These are phyloP conservation scores for Dendrothele bispora DNA, from an alignment of 768 basidiomycete species.

Conservation along the genomic window DNA sequence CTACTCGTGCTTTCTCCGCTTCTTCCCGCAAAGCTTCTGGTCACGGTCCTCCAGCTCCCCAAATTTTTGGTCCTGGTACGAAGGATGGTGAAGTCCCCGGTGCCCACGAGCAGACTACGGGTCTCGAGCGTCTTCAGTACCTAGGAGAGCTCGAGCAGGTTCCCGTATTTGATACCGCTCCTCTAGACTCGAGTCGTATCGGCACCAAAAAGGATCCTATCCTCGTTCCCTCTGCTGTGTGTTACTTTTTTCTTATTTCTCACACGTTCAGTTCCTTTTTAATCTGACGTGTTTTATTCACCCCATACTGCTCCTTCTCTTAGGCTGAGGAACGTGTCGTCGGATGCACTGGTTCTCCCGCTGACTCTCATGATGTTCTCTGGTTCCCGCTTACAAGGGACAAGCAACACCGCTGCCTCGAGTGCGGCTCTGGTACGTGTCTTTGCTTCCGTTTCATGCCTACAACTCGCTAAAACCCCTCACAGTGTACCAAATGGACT, in stretches of 20 bases:
- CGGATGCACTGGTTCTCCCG: constrained; percentile 94
- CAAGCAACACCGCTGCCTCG: constrained; percentile 78
- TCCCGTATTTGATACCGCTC: constrained; percentile 85
- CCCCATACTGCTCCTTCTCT: constrained; percentile 3
- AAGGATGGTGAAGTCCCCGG: constrained; percentile 77
- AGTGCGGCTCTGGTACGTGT: constrained; percentile 87
- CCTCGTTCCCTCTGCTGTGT: constrained; percentile 82
- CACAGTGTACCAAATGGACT: constrained; percentile 74
- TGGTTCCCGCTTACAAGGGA: constrained; percentile 76
- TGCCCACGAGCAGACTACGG: constrained; percentile 89
- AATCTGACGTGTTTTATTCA: not conserved
- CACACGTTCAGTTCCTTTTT: constrained; percentile 3
- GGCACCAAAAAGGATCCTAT: constrained; percentile 89
- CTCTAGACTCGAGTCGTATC: constrained; percentile 80
- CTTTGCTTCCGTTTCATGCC: constrained; percentile 2
- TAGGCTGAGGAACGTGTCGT: constrained; percentile 83
- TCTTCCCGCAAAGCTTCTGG: constrained; percentile 57
- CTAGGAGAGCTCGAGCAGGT: constrained; percentile 86
- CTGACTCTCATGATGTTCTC: constrained; percentile 90
- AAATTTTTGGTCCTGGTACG: constrained; percentile 70
- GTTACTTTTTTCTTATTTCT: constrained; percentile 36
- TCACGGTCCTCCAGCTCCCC: constrained; percentile 54
- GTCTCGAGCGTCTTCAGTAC: constrained; percentile 94
- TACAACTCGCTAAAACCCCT: not conserved
- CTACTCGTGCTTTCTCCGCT: constrained; percentile 59